Percentiles rank a stretch among this genome's conserved stretches.
These are phyloP conservation scores for Maudiozyma serrabonitensis DNA, from an alignment of 805 yeast genomes.

Conservation along the genomic window DNA sequence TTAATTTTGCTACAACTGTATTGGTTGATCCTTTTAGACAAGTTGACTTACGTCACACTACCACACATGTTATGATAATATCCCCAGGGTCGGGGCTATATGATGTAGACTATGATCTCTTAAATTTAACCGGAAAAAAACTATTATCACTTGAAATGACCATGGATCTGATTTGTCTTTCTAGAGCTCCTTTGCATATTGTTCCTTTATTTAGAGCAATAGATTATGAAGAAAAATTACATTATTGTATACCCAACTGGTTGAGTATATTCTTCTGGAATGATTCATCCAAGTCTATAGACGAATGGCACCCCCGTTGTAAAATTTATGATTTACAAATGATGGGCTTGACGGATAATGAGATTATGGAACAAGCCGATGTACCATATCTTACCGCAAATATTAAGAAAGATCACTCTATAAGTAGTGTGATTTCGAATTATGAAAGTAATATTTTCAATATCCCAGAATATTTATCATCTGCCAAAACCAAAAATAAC, in stretches of 20 bases:
- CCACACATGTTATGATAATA: conserved; percentile 79
- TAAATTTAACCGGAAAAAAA: conserved; percentile 66
- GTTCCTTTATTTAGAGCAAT: conserved; percentile 79
- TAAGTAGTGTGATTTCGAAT: conserved; percentile 51
- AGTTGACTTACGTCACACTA: conserved; percentile 79
- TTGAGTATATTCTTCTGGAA: conserved; percentile 88
- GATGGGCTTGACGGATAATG: conserved; percentile 97
- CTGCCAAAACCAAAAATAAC: background rate
- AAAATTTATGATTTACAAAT: conserved; percentile 91
- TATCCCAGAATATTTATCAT: background rate
- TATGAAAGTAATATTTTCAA: conserved; percentile 56
- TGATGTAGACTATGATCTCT: conserved; percentile 76
- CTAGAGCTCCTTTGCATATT: conserved; percentile 85
- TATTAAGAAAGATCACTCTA: conserved; percentile 27
- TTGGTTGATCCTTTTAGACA: conserved; percentile 71
- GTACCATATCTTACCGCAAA: conserved; percentile 45
- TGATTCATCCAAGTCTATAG: conserved; percentile 35
- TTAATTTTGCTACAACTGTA: conserved; percentile 72
- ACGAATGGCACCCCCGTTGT: conserved; percentile 87
- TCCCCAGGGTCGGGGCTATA: conserved; percentile 91
- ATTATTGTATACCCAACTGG: conserved; percentile 89
- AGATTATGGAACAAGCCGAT: conserved; percentile 51
- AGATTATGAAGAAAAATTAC: conserved; percentile 39
- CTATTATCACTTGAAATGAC: conserved; percentile 74
- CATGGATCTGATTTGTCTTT: conserved; percentile 77